Percentiles rank a stretch among this genome's conserved stretches.
phyloP scores from a whole-genome alignment of 2,329 filamentous ascomycete genomes.

The Harringtonia lauricola region DNA sequence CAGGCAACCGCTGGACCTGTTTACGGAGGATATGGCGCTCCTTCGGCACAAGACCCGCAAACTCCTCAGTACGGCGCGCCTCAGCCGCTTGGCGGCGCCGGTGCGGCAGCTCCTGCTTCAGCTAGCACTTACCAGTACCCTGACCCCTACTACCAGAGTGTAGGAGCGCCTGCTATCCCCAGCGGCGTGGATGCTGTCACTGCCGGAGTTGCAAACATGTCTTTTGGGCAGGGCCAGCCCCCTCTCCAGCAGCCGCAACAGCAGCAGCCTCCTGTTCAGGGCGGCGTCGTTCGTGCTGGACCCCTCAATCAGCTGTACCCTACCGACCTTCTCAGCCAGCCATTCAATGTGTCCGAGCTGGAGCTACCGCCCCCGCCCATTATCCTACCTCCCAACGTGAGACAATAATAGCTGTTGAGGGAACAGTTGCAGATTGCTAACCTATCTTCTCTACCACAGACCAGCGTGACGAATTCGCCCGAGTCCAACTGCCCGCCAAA shows the following conservation, averaged over 20 bases:
- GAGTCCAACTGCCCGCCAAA: constrained; percentile 85
- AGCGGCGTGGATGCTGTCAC: constrained; percentile 61
- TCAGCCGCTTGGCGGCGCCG: constrained; percentile 29
- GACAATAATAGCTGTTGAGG: constrained; percentile 24
- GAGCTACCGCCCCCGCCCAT: constrained; percentile 87
- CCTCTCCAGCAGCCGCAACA: constrained; percentile 20
- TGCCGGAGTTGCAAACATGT: constrained; percentile 77
- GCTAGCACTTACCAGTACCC: constrained; percentile 57
- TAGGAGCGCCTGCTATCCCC: constrained; percentile 23
- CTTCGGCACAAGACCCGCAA: constrained; percentile 30
- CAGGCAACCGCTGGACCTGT: constrained; percentile 28
- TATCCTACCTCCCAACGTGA: constrained; percentile 81
- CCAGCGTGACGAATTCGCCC: constrained; percentile 83
- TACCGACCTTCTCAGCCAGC: constrained; percentile 82
- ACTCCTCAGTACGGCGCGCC: constrained; percentile 29
- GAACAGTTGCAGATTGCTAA: background rate
- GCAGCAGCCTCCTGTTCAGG: constrained; percentile 39
- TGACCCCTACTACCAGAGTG: constrained; percentile 52
- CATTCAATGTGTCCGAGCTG: constrained; percentile 87
- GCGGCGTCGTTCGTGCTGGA: constrained; percentile 28
- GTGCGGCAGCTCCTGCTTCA: constrained; percentile 25
- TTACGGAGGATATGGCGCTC: constrained; percentile 51
- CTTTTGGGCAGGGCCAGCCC: constrained; percentile 54
- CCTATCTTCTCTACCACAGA: constrained; percentile 33
- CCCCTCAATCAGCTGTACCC: constrained; percentile 82